A percentile compares a stretch with the other conserved stretches of the same genome.
Evolutionary conservation across 805 yeast genomes (phyloP).

Genomic region (Starmerella khaoyaiensis): DNA sequence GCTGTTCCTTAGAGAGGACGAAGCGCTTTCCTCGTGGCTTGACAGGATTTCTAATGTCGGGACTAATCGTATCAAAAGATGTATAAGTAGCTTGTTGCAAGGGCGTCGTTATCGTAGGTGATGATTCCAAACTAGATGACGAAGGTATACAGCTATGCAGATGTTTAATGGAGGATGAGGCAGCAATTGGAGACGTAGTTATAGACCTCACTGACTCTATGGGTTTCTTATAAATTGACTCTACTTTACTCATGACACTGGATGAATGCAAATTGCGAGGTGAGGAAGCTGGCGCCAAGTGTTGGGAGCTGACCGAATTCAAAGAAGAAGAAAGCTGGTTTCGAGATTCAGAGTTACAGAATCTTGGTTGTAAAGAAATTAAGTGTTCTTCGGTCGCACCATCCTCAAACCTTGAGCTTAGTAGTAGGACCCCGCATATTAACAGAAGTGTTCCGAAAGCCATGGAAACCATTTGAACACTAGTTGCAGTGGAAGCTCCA

Average conservation of each 20-base stretch:
- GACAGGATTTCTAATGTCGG: slow-evolving; percentile 20
- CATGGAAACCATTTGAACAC: slow-evolving; percentile 32
- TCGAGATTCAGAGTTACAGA: too few relatives aligned
- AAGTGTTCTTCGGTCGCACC: background rate
- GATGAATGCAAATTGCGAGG: too few relatives aligned
- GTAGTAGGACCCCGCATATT: slow-evolving; percentile 47
- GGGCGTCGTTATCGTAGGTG: background rate
- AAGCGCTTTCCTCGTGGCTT: slow-evolving; percentile 24
- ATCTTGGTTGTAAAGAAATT: too few relatives aligned
- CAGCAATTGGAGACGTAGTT: background rate
- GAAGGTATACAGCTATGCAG: background rate
- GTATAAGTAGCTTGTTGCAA: slow-evolving; percentile 19
- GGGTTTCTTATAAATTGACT: too few relatives aligned
- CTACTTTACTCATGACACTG: too few relatives aligned
- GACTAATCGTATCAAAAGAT: slow-evolving; percentile 23
- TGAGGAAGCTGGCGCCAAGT: too few relatives aligned
- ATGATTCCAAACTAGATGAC: background rate
- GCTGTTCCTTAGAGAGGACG: slow-evolving; percentile 41
- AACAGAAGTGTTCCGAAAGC: slow-evolving; percentile 38
- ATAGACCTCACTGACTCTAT: too few relatives aligned
- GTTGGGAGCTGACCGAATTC: too few relatives aligned
- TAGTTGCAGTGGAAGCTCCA: slow-evolving; percentile 34
- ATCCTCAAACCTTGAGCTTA: slow-evolving; percentile 40
- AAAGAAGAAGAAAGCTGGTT: too few relatives aligned
- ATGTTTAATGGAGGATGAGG: background rate